These are phyloP conservation scores for Harringtonia aguacate DNA, from an alignment of 2,329 filamentous ascomycete species.

Conservation along the genomic window DNA sequence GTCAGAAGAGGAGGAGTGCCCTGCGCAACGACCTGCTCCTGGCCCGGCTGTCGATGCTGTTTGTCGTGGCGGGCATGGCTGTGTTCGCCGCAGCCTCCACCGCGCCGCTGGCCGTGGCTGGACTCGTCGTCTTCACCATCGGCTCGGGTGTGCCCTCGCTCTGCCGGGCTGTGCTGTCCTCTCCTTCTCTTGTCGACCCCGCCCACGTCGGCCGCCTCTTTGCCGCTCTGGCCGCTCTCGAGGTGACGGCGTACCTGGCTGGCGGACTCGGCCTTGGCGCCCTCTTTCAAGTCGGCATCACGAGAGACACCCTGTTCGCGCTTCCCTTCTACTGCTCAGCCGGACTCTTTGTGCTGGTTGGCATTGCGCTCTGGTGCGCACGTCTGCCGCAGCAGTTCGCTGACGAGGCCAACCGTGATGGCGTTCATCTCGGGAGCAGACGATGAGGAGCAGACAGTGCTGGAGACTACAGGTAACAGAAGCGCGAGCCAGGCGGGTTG, in stretches of 20 bases:
- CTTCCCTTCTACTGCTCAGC: too few relatives aligned
- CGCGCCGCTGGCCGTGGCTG: not conserved
- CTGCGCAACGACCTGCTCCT: not conserved
- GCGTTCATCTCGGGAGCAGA: too few relatives aligned
- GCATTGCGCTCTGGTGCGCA: too few relatives aligned
- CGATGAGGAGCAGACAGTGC: too few relatives aligned
- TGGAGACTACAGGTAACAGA: too few relatives aligned
- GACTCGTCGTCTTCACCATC: slow-evolving; percentile 5
- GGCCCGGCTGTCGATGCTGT: not conserved
- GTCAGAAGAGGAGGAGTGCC: too few relatives aligned
- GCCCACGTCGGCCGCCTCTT: slow-evolving; percentile 2
- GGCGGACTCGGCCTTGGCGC: not conserved
- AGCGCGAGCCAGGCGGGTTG: too few relatives aligned
- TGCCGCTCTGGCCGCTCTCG: not conserved
- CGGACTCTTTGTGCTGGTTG: too few relatives aligned
- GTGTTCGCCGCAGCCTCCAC: not conserved
- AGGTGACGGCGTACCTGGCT: not conserved
- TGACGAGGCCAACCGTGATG: too few relatives aligned
- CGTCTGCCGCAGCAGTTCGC: too few relatives aligned
- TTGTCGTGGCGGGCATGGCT: not conserved
- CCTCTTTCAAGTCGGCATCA: slow-evolving; percentile 1
- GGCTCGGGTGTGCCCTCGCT: slow-evolving; percentile 7
- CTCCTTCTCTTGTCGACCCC: not conserved
- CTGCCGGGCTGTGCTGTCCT: slow-evolving; percentile 2
- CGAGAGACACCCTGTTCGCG: too few relatives aligned